These are phyloP conservation scores for Puccinellia tenuiflora DNA, from an alignment of 176 grass and related monocot species.

Conservation along the genomic window DNA sequence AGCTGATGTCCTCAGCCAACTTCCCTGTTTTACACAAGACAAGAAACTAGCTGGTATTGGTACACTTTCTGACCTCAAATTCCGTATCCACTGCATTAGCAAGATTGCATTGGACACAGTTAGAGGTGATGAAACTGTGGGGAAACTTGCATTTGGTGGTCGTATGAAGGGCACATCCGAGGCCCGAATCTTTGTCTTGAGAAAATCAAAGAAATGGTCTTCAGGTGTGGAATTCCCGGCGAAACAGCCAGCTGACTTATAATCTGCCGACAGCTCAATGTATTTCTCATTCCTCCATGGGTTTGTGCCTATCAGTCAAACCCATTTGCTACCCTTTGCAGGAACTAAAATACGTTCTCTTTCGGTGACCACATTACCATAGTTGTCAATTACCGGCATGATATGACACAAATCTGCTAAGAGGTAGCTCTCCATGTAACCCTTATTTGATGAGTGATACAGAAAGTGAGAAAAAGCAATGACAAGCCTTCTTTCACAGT, in stretches of 20 bases:
- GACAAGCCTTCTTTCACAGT: background rate
- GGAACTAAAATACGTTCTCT: slow-evolving; percentile 49
- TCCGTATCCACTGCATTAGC: slow-evolving; percentile 52
- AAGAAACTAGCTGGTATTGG: slow-evolving; percentile 37
- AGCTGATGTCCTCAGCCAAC: slow-evolving; percentile 59
- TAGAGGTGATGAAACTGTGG: slow-evolving; percentile 33
- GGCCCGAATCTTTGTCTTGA: slow-evolving; percentile 17
- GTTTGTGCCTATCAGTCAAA: slow-evolving; percentile 49
- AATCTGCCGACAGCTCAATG: slow-evolving; percentile 49
- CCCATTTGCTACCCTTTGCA: slow-evolving; percentile 65
- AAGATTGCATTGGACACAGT: slow-evolving; percentile 56
- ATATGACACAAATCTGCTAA: background rate
- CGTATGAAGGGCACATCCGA: slow-evolving; percentile 47
- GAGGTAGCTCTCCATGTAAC: background rate
- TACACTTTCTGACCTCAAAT: background rate
- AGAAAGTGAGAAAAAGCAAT: slow-evolving; percentile 60
- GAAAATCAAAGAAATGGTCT: slow-evolving; percentile 31
- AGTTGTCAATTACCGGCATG: slow-evolving; percentile 52
- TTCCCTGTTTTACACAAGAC: slow-evolving; percentile 34
- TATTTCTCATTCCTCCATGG: slow-evolving; percentile 49
- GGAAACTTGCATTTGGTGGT: slow-evolving; percentile 46
- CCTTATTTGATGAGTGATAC: slow-evolving; percentile 32
- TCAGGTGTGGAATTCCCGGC: slow-evolving; percentile 24
- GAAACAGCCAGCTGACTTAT: slow-evolving; percentile 26
- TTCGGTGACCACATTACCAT: background rate